These are phyloP conservation scores for Primulina tabacum DNA, from an alignment of 257 asterid species.

Conservation along the genomic window DNA sequence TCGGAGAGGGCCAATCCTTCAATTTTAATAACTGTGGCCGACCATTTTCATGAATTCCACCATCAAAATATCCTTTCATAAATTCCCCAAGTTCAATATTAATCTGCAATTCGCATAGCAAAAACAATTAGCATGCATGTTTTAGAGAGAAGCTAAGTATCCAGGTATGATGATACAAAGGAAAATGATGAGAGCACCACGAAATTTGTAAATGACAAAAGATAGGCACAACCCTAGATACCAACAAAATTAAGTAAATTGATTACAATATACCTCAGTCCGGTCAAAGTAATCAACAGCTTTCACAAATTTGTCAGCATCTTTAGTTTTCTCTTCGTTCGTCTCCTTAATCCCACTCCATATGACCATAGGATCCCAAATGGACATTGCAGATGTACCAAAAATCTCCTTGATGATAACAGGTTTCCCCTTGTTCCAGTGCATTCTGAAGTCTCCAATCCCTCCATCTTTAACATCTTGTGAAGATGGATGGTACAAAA, in stretches of 20 bases:
- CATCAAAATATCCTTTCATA: slow-evolving; percentile 80
- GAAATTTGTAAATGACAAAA: slow-evolving; percentile 15
- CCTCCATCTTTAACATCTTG: slow-evolving; percentile 72
- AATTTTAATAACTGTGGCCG: slow-evolving; percentile 66
- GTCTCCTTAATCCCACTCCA: slow-evolving; percentile 83
- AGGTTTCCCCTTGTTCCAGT: slow-evolving; percentile 83
- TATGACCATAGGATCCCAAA: slow-evolving; percentile 83
- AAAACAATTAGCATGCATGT: slow-evolving; percentile 27
- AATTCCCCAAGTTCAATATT: slow-evolving; percentile 76
- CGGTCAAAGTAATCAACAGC: slow-evolving; percentile 63
- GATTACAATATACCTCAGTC: slow-evolving; percentile 58
- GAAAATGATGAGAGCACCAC: neutral
- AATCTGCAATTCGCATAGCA: slow-evolving; percentile 48
- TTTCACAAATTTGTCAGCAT: slow-evolving; percentile 64
- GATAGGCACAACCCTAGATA: slow-evolving; percentile 15
- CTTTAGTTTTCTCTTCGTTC: slow-evolving; percentile 70
- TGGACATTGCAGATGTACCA: slow-evolving; percentile 59
- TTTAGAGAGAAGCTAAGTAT: slow-evolving; percentile 4
- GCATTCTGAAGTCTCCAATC: slow-evolving; percentile 67
- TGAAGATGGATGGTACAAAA: slow-evolving; percentile 65
- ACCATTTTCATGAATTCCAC: slow-evolving; percentile 71
- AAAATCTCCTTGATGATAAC: slow-evolving; percentile 72
- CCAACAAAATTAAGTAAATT: slow-evolving; percentile 6
- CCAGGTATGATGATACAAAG: neutral
- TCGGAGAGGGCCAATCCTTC: slow-evolving; percentile 98